A percentile compares a stretch with the other conserved stretches of the same genome.
Evolutionary conservation across 164 flowering plant genomes (phyloP).

Genomic region (Santalum album): DNA sequence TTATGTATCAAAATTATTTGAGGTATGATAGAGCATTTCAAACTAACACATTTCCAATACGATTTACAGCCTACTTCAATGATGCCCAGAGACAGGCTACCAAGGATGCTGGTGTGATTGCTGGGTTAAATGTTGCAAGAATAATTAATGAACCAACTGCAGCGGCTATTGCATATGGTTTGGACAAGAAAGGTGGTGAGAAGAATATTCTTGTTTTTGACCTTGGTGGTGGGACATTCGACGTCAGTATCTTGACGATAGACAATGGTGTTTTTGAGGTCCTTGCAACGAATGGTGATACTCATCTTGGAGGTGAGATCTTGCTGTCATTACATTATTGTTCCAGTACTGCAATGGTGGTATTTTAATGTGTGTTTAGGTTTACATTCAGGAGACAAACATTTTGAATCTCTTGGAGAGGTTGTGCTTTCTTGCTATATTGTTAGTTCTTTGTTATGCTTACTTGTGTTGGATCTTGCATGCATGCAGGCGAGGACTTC

Average conservation of each 20-base stretch:
- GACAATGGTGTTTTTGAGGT: slow-evolving; percentile 97
- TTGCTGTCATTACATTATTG: background rate
- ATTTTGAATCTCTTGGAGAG: too few species aligned
- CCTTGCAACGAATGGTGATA: slow-evolving; percentile 88
- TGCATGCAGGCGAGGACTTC: slow-evolving; percentile 75
- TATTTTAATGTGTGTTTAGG: too few species aligned
- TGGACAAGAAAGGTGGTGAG: slow-evolving; percentile 92
- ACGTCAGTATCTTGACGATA: slow-evolving; percentile 90
- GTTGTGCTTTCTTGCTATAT: background rate
- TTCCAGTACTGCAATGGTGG: background rate
- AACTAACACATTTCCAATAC: too few species aligned
- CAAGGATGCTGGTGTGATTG: slow-evolving; percentile 90
- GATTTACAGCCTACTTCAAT: slow-evolving; percentile 69
- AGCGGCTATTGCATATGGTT: slow-evolving; percentile 88
- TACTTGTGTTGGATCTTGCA: background rate
- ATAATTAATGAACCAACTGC: slow-evolving; percentile 94
- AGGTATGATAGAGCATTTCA: too few species aligned
- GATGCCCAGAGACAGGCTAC: slow-evolving; percentile 97
- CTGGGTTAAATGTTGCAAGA: slow-evolving; percentile 86
- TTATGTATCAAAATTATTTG: background rate
- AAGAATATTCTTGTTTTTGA: slow-evolving; percentile 96
- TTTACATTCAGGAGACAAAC: too few species aligned
- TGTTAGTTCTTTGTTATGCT: background rate
- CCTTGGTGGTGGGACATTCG: slow-evolving; percentile 93
- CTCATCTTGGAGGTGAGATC: slow-evolving; percentile 79